These are phyloP conservation scores for Senna tora DNA, from an alignment of 306 rosid genomes.

Conservation along the genomic window DNA sequence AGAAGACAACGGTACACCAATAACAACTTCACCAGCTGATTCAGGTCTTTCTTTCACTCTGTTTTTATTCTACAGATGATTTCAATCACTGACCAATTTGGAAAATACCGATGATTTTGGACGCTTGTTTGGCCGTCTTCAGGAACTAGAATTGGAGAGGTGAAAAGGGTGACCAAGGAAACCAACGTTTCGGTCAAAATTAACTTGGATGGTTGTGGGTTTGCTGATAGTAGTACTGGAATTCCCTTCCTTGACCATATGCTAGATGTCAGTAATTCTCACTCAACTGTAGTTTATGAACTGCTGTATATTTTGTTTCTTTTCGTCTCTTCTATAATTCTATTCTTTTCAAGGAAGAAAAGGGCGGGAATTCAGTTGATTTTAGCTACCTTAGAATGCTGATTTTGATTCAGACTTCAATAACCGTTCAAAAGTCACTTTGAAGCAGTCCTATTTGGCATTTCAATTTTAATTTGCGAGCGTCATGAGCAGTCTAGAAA, in stretches of 20 bases:
- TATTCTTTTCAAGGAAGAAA: not conserved
- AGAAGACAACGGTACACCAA: slow-evolving; percentile 49
- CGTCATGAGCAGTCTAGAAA: not conserved
- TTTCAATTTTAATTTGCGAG: not conserved
- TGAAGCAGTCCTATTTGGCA: not conserved
- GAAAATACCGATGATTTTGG: slow-evolving; percentile 11
- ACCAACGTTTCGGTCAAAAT: slow-evolving; percentile 84
- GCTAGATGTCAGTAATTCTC: slow-evolving; percentile 76
- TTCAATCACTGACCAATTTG: slow-evolving; percentile 1
- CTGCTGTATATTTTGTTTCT: slow-evolving; percentile 1
- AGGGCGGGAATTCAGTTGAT: not conserved
- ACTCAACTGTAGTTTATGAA: slow-evolving; percentile 6
- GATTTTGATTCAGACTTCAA: not conserved
- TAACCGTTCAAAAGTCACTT: not conserved
- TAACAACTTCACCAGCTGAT: slow-evolving; percentile 40
- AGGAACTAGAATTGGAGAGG: slow-evolving; percentile 87
- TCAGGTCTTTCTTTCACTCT: slow-evolving; percentile 48
- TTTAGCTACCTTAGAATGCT: not conserved
- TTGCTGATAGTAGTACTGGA: slow-evolving; percentile 77
- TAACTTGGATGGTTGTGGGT: slow-evolving; percentile 83
- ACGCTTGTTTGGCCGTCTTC: slow-evolving; percentile 23
- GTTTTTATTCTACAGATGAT: not conserved
- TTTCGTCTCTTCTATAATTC: not conserved
- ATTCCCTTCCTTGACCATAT: slow-evolving; percentile 97
- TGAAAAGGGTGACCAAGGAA: slow-evolving; percentile 83